These are phyloP conservation scores for Yamadazyma songkhlaensis DNA, from an alignment of 1,139 yeast species.

Conservation along the genomic window DNA sequence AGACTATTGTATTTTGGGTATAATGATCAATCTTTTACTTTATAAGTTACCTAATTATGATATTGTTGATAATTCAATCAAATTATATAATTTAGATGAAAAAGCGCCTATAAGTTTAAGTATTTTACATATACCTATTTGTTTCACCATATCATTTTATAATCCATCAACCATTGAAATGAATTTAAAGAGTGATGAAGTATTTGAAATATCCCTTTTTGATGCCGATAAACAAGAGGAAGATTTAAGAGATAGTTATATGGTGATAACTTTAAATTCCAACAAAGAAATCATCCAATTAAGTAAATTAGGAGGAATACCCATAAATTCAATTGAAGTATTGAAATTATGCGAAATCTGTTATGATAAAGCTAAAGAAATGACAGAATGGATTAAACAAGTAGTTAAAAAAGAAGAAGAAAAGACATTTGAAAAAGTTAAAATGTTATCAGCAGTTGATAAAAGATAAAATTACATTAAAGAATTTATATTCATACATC, in stretches of 20 bases:
- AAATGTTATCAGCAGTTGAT: conserved; percentile 42
- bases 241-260: conserved; percentile 67
- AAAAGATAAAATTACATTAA: conserved; percentile 13
- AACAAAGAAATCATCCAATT: conserved; percentile 90
- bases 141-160: conserved; percentile 86
- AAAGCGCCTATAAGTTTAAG: conserved; percentile 86
- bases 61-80: conserved; percentile 35
- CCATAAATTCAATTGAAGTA: conserved; percentile 70
- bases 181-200: conserved; percentile 63
- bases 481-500: conserved; percentile 5
- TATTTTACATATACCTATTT: conserved; percentile 83
- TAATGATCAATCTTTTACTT: conserved; percentile 80
- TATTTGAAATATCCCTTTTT: conserved; percentile 59
- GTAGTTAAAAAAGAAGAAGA: conserved; percentile 56
- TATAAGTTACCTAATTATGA: conserved; percentile 76
- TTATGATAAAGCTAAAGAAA: conserved; percentile 54
- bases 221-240: conserved; percentile 85
- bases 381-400: conserved; percentile 63
- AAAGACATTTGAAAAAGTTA: conserved; percentile 26
- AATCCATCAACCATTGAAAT: conserved; percentile 63
- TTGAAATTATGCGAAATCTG: conserved; percentile 72
- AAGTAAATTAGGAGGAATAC: conserved; percentile 86
- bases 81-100: conserved; percentile 70
- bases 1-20: conserved; percentile 89
- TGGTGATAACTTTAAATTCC: conserved; percentile 84